Base-by-base conservation (phyloP, 768 basidiomycete genomes). In the Boletus pseudo-olivaceus region DNA sequence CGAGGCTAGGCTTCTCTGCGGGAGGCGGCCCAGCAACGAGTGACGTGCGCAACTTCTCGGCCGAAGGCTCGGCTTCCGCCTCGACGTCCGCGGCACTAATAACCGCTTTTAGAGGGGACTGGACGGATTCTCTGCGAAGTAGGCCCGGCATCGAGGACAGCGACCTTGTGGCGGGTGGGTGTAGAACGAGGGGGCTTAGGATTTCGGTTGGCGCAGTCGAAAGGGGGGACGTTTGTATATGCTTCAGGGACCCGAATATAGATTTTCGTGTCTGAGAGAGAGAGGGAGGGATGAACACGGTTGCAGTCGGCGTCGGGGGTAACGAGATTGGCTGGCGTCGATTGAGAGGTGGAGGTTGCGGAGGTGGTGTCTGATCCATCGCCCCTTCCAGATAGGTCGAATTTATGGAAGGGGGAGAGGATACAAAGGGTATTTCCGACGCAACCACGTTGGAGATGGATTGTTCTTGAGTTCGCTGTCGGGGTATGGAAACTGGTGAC, bases 271-370 rank as follows among this genome's bases (percentile, higher is more conserved):
- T 54, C 11, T 38, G 32, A 30, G 61, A 7, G 7, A 57, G 19
- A 14, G 61, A 50, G 3, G 61, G 14, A 33, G 69, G 58, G 5
- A 60, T 62, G 29, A 50, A 62, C 1, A 56, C 7, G 19, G 61
- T 54, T 14, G 62, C 56, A 35, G 66, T 71, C 7, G 70, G 70
- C 12, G 70, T 72, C 11, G 67, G n/a, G 3, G 70, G 70, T n/a
- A 72, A 49, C 4, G 72, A 73, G 29, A 72, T 69, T 30, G 72
- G 68, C 23, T 57, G 60, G 10, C 51, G 67, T 57, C 67, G 65
- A 49, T 49, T 53, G 12, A 72, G 64, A 42, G 59, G 63, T 27
- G 70, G 70, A 4, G 72, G 72, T 51, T 60, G 62, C 19, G 47
- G 30, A 29, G 46, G 59, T 42, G 55, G 51, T 11, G 48, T 61